Evolutionary conservation across 1,284 basidiomycete species (phyloP).

Genomic region (Chalciporus sp.): DNA sequence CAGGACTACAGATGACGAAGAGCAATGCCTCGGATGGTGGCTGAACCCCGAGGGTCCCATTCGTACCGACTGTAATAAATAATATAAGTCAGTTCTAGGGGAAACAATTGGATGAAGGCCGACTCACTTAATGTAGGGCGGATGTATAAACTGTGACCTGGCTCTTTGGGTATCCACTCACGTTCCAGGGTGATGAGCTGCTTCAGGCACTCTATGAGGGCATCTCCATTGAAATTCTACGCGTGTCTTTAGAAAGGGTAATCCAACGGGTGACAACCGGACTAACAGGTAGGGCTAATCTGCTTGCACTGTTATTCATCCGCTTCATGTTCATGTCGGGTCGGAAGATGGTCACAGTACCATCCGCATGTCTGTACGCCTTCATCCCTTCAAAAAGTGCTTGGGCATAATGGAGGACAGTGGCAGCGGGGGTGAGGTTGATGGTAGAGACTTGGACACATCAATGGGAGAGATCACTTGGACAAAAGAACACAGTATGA

Average conservation of each 20-base stretch:
- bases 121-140: constrained; percentile 75
- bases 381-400: constrained; percentile 96
- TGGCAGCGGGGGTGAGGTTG: constrained; percentile 78
- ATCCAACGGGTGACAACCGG: not conserved
- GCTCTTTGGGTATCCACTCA: constrained; percentile 90
- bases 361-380: constrained; percentile 84
- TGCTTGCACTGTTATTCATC: constrained; percentile 78
- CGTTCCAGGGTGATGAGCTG: constrained; percentile 86
- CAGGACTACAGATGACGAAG: constrained; percentile 93
- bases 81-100: constrained; percentile 3
- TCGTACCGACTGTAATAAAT: constrained; percentile 76
- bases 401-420: constrained; percentile 94
- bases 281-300: constrained; percentile 78
- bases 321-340: constrained; percentile 99
- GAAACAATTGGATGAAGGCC: not conserved
- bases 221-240: constrained; percentile 82
- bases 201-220: constrained; percentile 85
- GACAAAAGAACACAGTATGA: not conserved
- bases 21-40: constrained; percentile 89
- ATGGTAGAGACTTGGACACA: constrained; percentile 67
- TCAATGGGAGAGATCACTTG: constrained; percentile 9
- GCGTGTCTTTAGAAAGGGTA: constrained; percentile 5
- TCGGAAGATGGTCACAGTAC: constrained; percentile 86
- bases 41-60: constrained; percentile 85
- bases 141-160: constrained; percentile 92